Conservation (phyloP, 1,284 basidiomycete genomes). For the Sporisorium graminicola region DNA sequence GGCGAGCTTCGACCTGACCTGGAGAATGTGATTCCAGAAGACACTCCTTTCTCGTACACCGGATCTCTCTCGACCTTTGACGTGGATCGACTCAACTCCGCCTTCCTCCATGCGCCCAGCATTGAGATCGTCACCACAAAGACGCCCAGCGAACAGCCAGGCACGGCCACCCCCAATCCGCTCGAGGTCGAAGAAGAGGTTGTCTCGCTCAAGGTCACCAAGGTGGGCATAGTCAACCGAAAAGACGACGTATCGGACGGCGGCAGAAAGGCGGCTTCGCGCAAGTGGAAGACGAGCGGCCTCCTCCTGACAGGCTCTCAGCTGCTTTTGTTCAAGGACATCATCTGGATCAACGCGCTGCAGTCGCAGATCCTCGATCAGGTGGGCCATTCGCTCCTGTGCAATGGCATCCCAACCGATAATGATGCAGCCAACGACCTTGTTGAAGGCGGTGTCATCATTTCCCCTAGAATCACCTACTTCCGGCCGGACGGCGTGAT, state of each 20-base stretch:
- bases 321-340: slow-evolving; percentile 90
- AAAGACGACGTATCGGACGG: slow-evolving; percentile 81
- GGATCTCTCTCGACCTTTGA: slow-evolving; percentile 46
- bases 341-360: slow-evolving; percentile 76
- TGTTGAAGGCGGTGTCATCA: slow-evolving; percentile 64
- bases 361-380: slow-evolving; percentile 73
- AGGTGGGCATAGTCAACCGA: slow-evolving; percentile 83
- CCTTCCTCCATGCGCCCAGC: slow-evolving; percentile 57
- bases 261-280: slow-evolving; percentile 79
- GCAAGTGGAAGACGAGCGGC: slow-evolving; percentile 90
- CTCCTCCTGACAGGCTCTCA: slow-evolving; percentile 90
- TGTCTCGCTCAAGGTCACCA: slow-evolving; percentile 79
- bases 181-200: slow-evolving; percentile 36
- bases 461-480: slow-evolving; percentile 74
- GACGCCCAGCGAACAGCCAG: slow-evolving; percentile 16
- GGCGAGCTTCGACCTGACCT: slow-evolving; percentile 75
- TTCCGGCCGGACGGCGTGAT: slow-evolving; percentile 90
- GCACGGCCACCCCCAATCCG: slow-evolving; percentile 4
- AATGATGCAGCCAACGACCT: slow-evolving; percentile 13
- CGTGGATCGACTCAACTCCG: slow-evolving; percentile 48
- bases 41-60: slow-evolving; percentile 55
- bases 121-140: slow-evolving; percentile 62
- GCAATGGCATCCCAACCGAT: slow-evolving; percentile 41
- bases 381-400: slow-evolving; percentile 48
- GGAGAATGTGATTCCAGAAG: slow-evolving; percentile 54